Evolutionary conservation across 805 yeast species (phyloP), one percentile per base, ranked within the genome.

Genomic region (Metschnikowia corniflorae): DNA sequence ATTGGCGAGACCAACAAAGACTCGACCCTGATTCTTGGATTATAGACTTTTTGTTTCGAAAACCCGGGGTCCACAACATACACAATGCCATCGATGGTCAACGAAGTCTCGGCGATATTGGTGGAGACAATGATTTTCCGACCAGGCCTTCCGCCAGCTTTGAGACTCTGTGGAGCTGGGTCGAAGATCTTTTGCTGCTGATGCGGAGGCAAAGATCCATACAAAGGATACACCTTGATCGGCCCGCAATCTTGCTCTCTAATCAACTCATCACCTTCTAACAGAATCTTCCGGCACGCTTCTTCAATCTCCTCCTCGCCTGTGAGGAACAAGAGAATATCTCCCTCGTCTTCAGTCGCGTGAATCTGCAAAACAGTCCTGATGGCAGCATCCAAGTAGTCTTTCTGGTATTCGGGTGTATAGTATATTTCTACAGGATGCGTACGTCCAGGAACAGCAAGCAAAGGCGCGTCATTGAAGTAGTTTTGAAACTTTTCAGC

Each of bases 231-330:
- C 5, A 91, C 96, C 31, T 76, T 71, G 35, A 91, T 47, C 14
- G 95, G 96, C 5, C 98, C 98, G 57, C 91, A 80, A 16, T 79
- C 82, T 51, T 87, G 87, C 54, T 93, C 97, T 56, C 96, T 77
- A 17, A 83, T 71, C 55, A 93, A 65, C 51, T 83, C 94, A 55
- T 93, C 98, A 31, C 82, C 86, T 65, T 93, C 98, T 32, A 91
- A 65, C 2, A 85, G 73, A 34, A 91, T 79, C 58, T 87, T 88
- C 40, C 95, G 74, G 49, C 95, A 88, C 0, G 97, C 96, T 53
- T 91, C 97, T 63, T 93, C 98, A 58, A 91, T 93, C 63, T 89
- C 97, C 56, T 89, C 97, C 64, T 89, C 97, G 73, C 97, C 97
- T 0, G 97, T 89, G 50, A 89, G 70, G 55, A 89, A 89, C 35